phyloP scores from a whole-genome alignment of 371 early-diverging fungal genomes.

The Rhizomucor miehei region DNA sequence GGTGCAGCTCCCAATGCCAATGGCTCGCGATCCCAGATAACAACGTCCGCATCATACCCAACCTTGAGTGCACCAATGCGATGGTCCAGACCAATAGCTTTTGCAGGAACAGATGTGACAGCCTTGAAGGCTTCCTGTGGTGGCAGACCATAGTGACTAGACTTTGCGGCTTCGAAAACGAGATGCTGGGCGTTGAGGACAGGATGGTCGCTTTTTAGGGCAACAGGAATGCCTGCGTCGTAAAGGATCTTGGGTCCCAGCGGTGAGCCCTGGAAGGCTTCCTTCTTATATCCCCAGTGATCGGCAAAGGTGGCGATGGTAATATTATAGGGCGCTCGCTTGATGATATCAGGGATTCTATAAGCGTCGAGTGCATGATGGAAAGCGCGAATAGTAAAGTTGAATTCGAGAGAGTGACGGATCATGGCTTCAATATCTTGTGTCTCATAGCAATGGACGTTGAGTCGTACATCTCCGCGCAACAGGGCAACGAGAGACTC shows the following conservation, averaged over 20 bases:
- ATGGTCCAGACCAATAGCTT: constrained; percentile 65
- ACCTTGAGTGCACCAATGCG: constrained; percentile 64
- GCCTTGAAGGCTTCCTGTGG: constrained; percentile 56
- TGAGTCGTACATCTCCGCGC: constrained; percentile 68
- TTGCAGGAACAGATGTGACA: constrained; percentile 72
- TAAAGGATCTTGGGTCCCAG: constrained; percentile 55
- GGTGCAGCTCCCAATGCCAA: constrained; percentile 69
- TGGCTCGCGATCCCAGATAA: constrained; percentile 65
- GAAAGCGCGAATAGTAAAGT: constrained; percentile 72
- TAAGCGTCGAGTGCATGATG: constrained; percentile 85
- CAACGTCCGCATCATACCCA: constrained; percentile 79
- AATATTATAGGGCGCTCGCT: constrained; percentile 60
- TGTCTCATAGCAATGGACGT: constrained; percentile 75
- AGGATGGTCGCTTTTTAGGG: constrained; percentile 77
- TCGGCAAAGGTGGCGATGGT: constrained; percentile 63
- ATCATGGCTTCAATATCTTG: constrained; percentile 75
- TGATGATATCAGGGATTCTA: constrained; percentile 63
- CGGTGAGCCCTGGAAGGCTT: constrained; percentile 67
- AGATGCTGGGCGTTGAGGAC: constrained; percentile 69
- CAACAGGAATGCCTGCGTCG: constrained; percentile 68
- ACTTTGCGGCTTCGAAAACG: constrained; percentile 72
- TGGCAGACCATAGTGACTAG: constrained; percentile 65
- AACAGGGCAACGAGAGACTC: constrained; percentile 68
- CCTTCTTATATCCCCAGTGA: constrained; percentile 74
- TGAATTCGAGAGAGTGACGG: constrained; percentile 71